Conservation (phyloP, 2,329 filamentous ascomycete genomes). For the Microsporum canis region DNA sequence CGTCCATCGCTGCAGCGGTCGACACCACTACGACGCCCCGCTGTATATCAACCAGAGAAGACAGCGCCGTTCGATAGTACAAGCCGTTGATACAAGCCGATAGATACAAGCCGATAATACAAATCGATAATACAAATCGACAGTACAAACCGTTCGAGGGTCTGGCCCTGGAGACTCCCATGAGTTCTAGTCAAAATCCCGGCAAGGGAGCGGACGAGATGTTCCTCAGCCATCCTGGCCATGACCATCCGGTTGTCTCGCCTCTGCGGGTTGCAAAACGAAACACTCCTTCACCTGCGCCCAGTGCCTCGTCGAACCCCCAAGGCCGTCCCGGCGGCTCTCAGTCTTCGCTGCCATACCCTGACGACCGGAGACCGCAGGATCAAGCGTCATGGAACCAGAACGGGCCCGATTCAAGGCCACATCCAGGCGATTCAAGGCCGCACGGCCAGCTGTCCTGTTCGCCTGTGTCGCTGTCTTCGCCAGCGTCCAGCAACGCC, state of each 20-base stretch:
- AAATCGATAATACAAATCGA: too few species aligned
- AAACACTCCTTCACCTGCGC: conserved; percentile 49
- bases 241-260: conserved; percentile 66
- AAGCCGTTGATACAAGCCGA: too few species aligned
- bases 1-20: neutral
- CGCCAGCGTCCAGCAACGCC: conserved; percentile 20
- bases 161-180: neutral
- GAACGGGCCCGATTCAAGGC: conserved; percentile 18
- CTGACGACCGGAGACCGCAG: conserved; percentile 47
- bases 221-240: conserved; percentile 51
- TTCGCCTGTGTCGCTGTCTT: conserved; percentile 21
- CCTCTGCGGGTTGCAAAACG: conserved; percentile 78
- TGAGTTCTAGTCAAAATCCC: conserved; percentile 30
- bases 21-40: too few species aligned
- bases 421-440: conserved; percentile 14
- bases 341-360: conserved; percentile 60
- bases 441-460: conserved; percentile 5
- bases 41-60: too few species aligned
- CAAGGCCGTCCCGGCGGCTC: conserved; percentile 37
- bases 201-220: conserved; percentile 70
- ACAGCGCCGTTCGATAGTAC: too few species aligned
- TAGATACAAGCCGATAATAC: too few species aligned
- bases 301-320: conserved; percentile 18
- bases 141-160: too few species aligned
- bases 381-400: conserved; percentile 25